Percentiles rank a stretch among this genome's conserved stretches.
These are phyloP conservation scores for Pyronema omphalodes DNA, from an alignment of 495 filamentous ascomycete species.

Conservation along the genomic window DNA sequence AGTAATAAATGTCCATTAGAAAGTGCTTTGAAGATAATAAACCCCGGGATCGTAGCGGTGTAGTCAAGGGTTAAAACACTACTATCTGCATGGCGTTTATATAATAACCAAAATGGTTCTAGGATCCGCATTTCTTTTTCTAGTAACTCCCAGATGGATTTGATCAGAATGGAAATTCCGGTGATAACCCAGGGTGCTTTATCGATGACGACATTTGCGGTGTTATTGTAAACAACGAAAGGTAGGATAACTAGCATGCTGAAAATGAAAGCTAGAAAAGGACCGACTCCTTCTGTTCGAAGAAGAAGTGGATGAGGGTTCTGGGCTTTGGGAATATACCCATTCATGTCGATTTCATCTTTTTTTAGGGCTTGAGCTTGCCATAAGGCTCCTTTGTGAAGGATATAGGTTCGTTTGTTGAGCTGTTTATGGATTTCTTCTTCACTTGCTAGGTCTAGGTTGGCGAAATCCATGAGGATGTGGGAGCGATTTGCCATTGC, in stretches of 20 bases:
- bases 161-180: conserved; percentile 41
- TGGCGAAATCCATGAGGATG: conserved; percentile 56
- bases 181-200: conserved; percentile 48
- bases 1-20: conserved; percentile 47
- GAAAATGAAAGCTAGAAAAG: conserved; percentile 33
- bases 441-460: conserved; percentile 47
- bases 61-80: conserved; percentile 52
- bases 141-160: conserved; percentile 48
- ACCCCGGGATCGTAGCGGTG: conserved; percentile 48
- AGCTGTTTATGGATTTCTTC: conserved; percentile 46
- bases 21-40: conserved; percentile 39
- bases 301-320: conserved; percentile 57
- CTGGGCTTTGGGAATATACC: conserved; percentile 30
- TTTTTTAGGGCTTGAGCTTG: conserved; percentile 32
- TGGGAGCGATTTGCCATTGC: conserved; percentile 54
- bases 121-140: conserved; percentile 55
- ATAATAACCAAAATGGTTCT: conserved; percentile 55
- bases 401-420: conserved; percentile 42
- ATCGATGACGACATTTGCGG: conserved; percentile 35
- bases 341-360: conserved; percentile 15
- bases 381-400: conserved; percentile 50
- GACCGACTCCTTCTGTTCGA: conserved; percentile 37
- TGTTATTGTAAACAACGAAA: conserved; percentile 36
- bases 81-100: conserved; percentile 40
- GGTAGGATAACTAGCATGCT: conserved; percentile 32